A percentile compares a stretch with the other conserved stretches of the same genome.
Evolutionary conservation across 2,329 filamentous ascomycete species (phyloP).

Genomic region (Fusarium brachygibbosum): DNA sequence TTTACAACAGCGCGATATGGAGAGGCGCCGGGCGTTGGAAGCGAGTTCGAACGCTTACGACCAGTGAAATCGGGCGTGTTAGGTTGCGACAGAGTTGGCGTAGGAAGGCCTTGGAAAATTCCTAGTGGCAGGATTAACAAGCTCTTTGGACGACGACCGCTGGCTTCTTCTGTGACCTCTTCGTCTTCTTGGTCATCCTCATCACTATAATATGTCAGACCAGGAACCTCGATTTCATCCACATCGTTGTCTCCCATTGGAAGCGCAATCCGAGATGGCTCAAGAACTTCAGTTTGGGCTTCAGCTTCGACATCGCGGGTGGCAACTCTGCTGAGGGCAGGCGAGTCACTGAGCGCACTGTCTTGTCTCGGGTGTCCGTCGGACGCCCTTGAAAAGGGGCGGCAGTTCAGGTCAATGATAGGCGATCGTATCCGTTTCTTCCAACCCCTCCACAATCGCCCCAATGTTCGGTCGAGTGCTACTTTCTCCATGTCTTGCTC

Average conservation of each 20-base stretch:
- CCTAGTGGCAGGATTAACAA: constrained; percentile 46
- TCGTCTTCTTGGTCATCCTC: constrained; percentile 62
- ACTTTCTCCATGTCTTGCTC: constrained; percentile 94
- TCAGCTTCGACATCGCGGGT: constrained; percentile 51
- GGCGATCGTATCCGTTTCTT: constrained; percentile 83
- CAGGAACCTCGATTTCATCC: constrained; percentile 84
- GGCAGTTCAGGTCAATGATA: constrained; percentile 60
- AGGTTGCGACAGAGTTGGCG: constrained; percentile 53
- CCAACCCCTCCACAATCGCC: constrained; percentile 94
- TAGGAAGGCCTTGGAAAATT: constrained; percentile 50
- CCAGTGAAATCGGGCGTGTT: constrained; percentile 53
- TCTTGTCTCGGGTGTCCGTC: constrained; percentile 50
- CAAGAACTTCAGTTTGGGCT: constrained; percentile 47
- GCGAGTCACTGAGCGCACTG: constrained; percentile 56
- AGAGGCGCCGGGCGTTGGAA: constrained; percentile 46
- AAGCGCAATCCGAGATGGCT: constrained; percentile 70
- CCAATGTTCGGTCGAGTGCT: constrained; percentile 88
- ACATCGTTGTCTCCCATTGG: constrained; percentile 77
- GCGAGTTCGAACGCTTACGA: constrained; percentile 53
- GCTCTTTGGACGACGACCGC: constrained; percentile 62
- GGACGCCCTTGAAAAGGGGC: constrained; percentile 65
- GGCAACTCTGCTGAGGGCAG: constrained; percentile 47
- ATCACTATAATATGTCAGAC: constrained; percentile 72
- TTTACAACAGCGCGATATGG: constrained; percentile 40
- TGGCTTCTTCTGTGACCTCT: constrained; percentile 44